A percentile compares a stretch with the other conserved stretches of the same genome.
These are phyloP conservation scores for Rhizopogon vinicolor DNA, from an alignment of 768 basidiomycete genomes.

Conservation along the genomic window DNA sequence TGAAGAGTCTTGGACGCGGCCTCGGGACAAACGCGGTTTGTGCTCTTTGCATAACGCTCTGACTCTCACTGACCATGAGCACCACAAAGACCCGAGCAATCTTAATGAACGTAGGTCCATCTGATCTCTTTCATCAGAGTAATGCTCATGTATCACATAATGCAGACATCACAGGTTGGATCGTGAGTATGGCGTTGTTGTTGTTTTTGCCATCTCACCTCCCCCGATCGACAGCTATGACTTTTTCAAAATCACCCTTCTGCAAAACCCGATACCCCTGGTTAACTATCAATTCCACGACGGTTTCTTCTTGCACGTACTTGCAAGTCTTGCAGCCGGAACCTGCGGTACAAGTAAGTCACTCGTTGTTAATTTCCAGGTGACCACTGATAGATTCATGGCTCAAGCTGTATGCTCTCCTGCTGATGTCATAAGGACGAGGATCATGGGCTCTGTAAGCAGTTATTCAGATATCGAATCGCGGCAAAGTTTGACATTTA, in stretches of 20 bases:
- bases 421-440: slow-evolving; percentile 70
- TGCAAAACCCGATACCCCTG: slow-evolving; percentile 49
- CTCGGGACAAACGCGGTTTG: slow-evolving; percentile 74
- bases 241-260: slow-evolving; percentile 60
- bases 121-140: not conserved
- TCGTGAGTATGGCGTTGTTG: slow-evolving; percentile 51
- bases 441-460: slow-evolving; percentile 73
- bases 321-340: slow-evolving; percentile 66
- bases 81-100: slow-evolving; percentile 49
- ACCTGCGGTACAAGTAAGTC: slow-evolving; percentile 72
- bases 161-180: slow-evolving; percentile 74
- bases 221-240: slow-evolving; percentile 51
- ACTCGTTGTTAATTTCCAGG: not conserved
- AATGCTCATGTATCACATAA: not conserved
- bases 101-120: slow-evolving; percentile 63
- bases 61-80: slow-evolving; percentile 4
- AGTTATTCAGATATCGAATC: not conserved
- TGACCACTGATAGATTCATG: not conserved
- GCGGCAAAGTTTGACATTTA: not conserved
- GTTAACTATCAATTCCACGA: slow-evolving; percentile 60
- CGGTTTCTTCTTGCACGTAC: slow-evolving; percentile 59
- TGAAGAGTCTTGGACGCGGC: slow-evolving; percentile 65
- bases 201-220: not conserved
- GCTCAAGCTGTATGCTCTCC: slow-evolving; percentile 70
- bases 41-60: slow-evolving; percentile 1